Evolutionary conservation across 768 basidiomycete species (phyloP).

Genomic region (Leccinellum luteum): DNA sequence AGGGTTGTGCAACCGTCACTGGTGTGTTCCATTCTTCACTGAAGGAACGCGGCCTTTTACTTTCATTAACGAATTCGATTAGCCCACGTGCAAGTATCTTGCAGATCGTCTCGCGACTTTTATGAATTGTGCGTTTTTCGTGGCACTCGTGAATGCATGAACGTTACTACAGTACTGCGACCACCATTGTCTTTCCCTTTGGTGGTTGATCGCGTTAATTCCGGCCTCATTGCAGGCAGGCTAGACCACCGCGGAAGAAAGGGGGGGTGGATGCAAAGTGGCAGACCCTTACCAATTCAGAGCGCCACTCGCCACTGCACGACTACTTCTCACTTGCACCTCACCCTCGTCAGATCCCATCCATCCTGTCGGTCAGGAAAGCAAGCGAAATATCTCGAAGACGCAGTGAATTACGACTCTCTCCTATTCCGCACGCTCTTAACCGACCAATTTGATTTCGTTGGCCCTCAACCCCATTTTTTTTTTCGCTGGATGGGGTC

Average conservation of each 20-base stretch:
- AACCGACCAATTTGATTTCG: constrained; percentile 17
- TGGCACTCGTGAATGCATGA: background rate
- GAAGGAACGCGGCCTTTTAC: background rate
- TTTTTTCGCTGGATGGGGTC: constrained; percentile 45
- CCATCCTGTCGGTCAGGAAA: constrained; percentile 12
- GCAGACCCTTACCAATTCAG: constrained; percentile 6
- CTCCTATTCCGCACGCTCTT: constrained; percentile 8
- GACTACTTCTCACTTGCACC: background rate
- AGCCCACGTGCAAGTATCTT: background rate
- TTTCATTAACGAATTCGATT: constrained; percentile 1
- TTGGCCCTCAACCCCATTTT: constrained; percentile 54
- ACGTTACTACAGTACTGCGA: constrained; percentile 9
- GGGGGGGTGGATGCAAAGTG: constrained; percentile 4
- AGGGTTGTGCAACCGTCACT: background rate
- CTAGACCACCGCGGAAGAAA: constrained; percentile 15
- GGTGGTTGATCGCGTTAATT: constrained; percentile 5
- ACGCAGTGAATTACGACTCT: constrained; percentile 29
- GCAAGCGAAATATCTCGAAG: constrained; percentile 38
- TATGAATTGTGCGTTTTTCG: constrained; percentile 6
- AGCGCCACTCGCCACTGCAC: background rate
- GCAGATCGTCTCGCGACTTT: constrained; percentile 15
- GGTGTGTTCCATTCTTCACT: constrained; percentile 3
- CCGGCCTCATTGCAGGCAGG: constrained; percentile 15
- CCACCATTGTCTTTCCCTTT: background rate
- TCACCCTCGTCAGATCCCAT: constrained; percentile 9